phyloP scores from a whole-genome alignment of 2,329 filamentous ascomycete genomes.

The Annulohypoxylon truncatum region DNA sequence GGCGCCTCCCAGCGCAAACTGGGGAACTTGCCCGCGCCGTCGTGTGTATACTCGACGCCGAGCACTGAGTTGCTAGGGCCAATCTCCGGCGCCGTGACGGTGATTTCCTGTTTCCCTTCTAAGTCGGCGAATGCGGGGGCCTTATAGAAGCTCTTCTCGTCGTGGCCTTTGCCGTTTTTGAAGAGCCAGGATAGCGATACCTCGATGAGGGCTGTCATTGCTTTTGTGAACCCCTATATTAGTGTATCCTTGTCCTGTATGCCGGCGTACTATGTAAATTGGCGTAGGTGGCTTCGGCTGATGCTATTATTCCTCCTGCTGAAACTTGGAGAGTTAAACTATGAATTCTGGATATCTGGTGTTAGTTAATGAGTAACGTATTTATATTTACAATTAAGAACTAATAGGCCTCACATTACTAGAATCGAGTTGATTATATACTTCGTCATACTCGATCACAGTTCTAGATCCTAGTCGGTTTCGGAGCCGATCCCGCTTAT shows the following conservation, averaged over 20 bases:
- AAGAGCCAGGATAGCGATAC: slow-evolving; percentile 55
- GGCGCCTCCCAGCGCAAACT: slow-evolving; percentile 55
- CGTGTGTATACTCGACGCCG: slow-evolving; percentile 53
- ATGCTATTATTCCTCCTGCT: background rate
- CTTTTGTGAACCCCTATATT: background rate
- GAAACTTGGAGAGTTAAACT: background rate
- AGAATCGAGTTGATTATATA: background rate
- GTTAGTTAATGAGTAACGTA: too few relatives aligned
- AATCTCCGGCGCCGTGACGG: slow-evolving; percentile 55
- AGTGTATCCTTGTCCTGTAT: too few relatives aligned
- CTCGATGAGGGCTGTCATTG: slow-evolving; percentile 48
- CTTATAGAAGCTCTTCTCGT: slow-evolving; percentile 54
- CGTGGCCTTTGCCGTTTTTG: slow-evolving; percentile 52
- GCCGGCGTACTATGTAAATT: too few relatives aligned
- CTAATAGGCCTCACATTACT: background rate
- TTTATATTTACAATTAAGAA: background rate
- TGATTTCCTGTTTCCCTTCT: slow-evolving; percentile 52
- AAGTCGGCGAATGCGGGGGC: slow-evolving; percentile 51
- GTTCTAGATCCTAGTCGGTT: background rate
- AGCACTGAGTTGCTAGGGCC: slow-evolving; percentile 54
- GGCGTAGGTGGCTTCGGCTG: background rate
- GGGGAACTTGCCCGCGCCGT: slow-evolving; percentile 56
- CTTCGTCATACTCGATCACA: background rate
- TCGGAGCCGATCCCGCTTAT: slow-evolving; percentile 37
- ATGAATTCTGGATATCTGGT: background rate